Percentiles rank a stretch among this genome's conserved stretches.
These are phyloP conservation scores for Pyrus bretschneideri DNA, from an alignment of 306 rosid species.

Conservation along the genomic window DNA sequence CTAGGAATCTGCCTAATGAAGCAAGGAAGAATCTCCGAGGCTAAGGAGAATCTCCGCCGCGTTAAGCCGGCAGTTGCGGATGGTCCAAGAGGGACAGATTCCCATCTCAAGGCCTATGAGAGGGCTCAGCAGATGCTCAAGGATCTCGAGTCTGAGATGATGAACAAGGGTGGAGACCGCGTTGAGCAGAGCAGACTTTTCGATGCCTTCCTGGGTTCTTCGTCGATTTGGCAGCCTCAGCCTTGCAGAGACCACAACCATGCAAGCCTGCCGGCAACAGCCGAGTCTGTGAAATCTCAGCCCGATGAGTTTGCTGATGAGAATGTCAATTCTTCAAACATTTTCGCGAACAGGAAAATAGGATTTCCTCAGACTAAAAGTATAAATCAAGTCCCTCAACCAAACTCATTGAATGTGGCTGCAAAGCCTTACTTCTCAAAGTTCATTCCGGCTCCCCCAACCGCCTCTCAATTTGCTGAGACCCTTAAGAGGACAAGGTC, in stretches of 20 bases:
- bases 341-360: slow-evolving; percentile 7
- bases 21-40: slow-evolving; percentile 87
- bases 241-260: slow-evolving; percentile 88
- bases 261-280: slow-evolving; percentile 19
- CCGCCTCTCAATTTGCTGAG: slow-evolving; percentile 43
- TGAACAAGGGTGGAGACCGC: slow-evolving; percentile 71
- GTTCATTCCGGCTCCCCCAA: slow-evolving; percentile 16
- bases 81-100: slow-evolving; percentile 99
- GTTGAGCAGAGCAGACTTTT: slow-evolving; percentile 82
- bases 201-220: slow-evolving; percentile 88
- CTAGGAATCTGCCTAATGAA: slow-evolving; percentile 96
- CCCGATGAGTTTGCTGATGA: slow-evolving; percentile 64
- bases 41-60: slow-evolving; percentile 65
- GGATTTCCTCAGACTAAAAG: slow-evolving; percentile 20
- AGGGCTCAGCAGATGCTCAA: slow-evolving; percentile 98
- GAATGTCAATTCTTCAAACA: slow-evolving; percentile 50
- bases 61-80: slow-evolving; percentile 82
- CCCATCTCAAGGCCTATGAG: slow-evolving; percentile 96
- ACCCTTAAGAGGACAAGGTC: slow-evolving; percentile 89
- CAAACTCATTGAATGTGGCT: slow-evolving; percentile 57
- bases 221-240: slow-evolving; percentile 98
- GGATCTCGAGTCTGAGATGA: slow-evolving; percentile 82
- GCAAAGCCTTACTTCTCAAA: slow-evolving; percentile 80
- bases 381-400: slow-evolving; percentile 15
- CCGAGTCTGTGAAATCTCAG: slow-evolving; percentile 14